Percentiles rank a stretch among this genome's conserved stretches.
These are phyloP conservation scores for Populus deltoides DNA, from an alignment of 345 rosid genomes.

Conservation along the genomic window DNA sequence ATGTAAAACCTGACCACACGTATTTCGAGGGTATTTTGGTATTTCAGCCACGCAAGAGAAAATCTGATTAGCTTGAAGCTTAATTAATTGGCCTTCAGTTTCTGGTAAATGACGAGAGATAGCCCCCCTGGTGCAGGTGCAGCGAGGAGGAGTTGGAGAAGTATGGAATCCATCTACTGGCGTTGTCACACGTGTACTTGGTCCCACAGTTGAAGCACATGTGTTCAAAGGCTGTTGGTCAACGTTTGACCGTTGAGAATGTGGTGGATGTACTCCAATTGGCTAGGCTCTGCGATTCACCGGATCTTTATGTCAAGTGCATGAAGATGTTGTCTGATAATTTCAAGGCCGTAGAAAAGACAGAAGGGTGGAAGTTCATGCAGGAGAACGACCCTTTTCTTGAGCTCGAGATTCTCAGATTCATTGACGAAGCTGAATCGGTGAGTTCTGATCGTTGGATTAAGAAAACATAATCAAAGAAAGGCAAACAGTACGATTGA, in stretches of 20 bases:
- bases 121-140: slow-evolving; percentile 38
- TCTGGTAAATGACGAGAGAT: slow-evolving; percentile 11
- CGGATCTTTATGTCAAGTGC: slow-evolving; percentile 63
- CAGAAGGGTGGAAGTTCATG: slow-evolving; percentile 83
- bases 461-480: not conserved
- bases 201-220: slow-evolving; percentile 65
- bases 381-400: slow-evolving; percentile 67
- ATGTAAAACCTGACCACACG: not conserved
- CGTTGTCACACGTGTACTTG: slow-evolving; percentile 71
- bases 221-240: slow-evolving; percentile 46
- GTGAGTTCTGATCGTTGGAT: slow-evolving; percentile 27
- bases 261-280: slow-evolving; percentile 78
- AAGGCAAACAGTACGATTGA: not conserved
- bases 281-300: slow-evolving; percentile 72
- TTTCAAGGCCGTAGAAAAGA: slow-evolving; percentile 55
- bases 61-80: not conserved
- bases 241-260: slow-evolving; percentile 55
- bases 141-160: slow-evolving; percentile 57
- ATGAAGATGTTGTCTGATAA: slow-evolving; percentile 45
- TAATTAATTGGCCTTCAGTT: not conserved
- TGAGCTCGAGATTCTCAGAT: slow-evolving; percentile 75
- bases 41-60: slow-evolving; percentile 8
- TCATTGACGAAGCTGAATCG: slow-evolving; percentile 68
- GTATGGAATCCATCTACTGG: slow-evolving; percentile 69
- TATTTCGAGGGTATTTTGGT: not conserved